Percentiles rank a stretch among this genome's conserved stretches.
These are phyloP conservation scores for Fusarium nygamai DNA, from an alignment of 2,329 filamentous ascomycete species.

Conservation along the genomic window DNA sequence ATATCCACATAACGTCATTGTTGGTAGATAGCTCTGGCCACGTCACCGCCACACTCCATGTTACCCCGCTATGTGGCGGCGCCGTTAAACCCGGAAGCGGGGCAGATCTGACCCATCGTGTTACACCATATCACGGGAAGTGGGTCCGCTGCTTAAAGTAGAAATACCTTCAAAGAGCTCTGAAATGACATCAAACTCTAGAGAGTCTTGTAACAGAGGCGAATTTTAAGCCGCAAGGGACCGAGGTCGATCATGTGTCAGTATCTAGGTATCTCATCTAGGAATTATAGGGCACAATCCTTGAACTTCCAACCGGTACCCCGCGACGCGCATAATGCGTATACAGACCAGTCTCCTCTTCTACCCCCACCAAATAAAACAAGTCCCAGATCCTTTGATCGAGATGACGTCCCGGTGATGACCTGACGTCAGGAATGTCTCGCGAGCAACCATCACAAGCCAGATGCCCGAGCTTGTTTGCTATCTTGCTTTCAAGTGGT, in stretches of 20 bases:
- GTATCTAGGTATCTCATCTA: neutral
- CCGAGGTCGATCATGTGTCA: neutral
- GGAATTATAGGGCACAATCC: neutral
- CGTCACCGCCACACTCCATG: slow-evolving; percentile 32
- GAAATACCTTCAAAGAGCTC: neutral
- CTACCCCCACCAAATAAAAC: slow-evolving; percentile 20
- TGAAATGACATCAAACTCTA: neutral
- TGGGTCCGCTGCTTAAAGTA: slow-evolving; percentile 5
- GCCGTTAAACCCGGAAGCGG: neutral
- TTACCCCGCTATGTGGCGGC: slow-evolving; percentile 31
- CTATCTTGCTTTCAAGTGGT: slow-evolving; percentile 8
- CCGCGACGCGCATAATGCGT: slow-evolving; percentile 32
- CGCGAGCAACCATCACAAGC: slow-evolving; percentile 28
- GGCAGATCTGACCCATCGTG: neutral
- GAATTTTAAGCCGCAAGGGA: slow-evolving; percentile 16
- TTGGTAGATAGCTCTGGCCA: neutral
- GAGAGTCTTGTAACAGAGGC: neutral
- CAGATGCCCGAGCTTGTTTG: neutral
- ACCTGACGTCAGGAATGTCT: slow-evolving; percentile 30
- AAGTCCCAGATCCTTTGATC: slow-evolving; percentile 10
- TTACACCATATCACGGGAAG: neutral
- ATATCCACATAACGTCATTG: neutral
- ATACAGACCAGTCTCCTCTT: neutral
- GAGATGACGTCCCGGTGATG: slow-evolving; percentile 32
- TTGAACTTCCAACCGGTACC: neutral